Evolutionary conservation across 306 rosid genomes (phyloP), one percentile per base, ranked within the genome.

Genomic region (Citrullus amarus): DNA sequence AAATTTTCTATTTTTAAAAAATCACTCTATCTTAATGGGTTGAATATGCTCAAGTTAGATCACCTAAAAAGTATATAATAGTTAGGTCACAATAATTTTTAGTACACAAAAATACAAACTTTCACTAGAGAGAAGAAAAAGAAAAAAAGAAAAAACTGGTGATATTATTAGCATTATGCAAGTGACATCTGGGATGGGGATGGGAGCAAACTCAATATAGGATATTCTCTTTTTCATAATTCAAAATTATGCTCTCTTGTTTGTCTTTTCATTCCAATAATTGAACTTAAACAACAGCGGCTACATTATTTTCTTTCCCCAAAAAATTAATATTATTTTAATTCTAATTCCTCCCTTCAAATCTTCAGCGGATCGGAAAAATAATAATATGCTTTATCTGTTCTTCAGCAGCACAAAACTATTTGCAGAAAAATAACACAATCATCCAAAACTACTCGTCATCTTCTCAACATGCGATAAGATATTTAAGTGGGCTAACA

Each of bases 241-340:
- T 39, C 34, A 68, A n/a, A 41, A 43, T 68, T 41, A n/a, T 68
- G 15, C 8, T 6, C 20, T 68, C 10, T 68, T 41, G 43, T 67
- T 68, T 68, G 75, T 68, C 75, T 5, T 68, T 39, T 41, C 28
- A 68, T 18, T n/a, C 17, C 75, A 68, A 68, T 68, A 68, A 68
- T 68, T 68, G 55, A 65, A 68, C 54, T 39, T 39, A 38, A 38
- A 66, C 73, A 38, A 32, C 3, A 62, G 0, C 8, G 5, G 50
- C 51, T 11, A 5, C 17, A 60, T 25, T 59, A 58, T 20, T 59
- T 59, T 2, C 9, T 43, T 25, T 25, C 12, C 66, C 15, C 0
- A 4, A 28, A 60, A 11, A 11, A 11, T 0, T 5, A 14, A 39
- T 18, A 18, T 18, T 68, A 43, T n/a, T 68, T 43, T 43, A 3